phyloP scores from a whole-genome alignment of 1,284 basidiomycete species.

The Dichomitus squalens region DNA sequence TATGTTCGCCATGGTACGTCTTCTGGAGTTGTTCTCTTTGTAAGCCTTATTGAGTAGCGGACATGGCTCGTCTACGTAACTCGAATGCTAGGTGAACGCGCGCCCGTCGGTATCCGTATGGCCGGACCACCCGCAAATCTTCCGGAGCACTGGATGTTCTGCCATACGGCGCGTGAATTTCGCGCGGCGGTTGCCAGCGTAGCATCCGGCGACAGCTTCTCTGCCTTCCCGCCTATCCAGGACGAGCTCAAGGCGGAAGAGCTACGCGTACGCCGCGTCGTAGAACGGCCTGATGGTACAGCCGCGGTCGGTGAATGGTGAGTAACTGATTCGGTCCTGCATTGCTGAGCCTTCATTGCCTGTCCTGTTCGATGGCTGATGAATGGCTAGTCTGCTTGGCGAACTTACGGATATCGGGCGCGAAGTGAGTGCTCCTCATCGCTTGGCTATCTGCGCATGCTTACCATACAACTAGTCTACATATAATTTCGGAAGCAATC shows the following conservation, averaged over 20 bases:
- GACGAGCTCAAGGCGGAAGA: slow-evolving; percentile 13
- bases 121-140: slow-evolving; percentile 62
- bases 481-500: slow-evolving; percentile 59
- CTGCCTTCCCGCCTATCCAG: slow-evolving; percentile 4
- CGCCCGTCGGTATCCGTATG: slow-evolving; percentile 71
- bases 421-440: slow-evolving; percentile 44
- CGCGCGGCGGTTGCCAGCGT: slow-evolving; percentile 47
- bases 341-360: too few relatives aligned
- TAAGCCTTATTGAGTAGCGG: background rate
- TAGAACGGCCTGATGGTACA: slow-evolving; percentile 61
- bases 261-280: slow-evolving; percentile 41
- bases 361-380: background rate
- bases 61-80: background rate
- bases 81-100: slow-evolving; percentile 60
- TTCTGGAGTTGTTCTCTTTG: slow-evolving; percentile 3
- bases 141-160: slow-evolving; percentile 72
- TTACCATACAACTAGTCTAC: slow-evolving; percentile 53
- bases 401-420: slow-evolving; percentile 81
- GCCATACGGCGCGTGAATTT: slow-evolving; percentile 59
- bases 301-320: slow-evolving; percentile 64
- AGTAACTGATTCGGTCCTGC: slow-evolving; percentile 30
- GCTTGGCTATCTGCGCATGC: slow-evolving; percentile 3
- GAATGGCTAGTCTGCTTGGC: slow-evolving; percentile 60
- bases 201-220: slow-evolving; percentile 11
- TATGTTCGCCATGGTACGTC: slow-evolving; percentile 75